Base-by-base conservation (phyloP, 805 yeast genomes). In the Cyberlindnera galapagoensis region DNA sequence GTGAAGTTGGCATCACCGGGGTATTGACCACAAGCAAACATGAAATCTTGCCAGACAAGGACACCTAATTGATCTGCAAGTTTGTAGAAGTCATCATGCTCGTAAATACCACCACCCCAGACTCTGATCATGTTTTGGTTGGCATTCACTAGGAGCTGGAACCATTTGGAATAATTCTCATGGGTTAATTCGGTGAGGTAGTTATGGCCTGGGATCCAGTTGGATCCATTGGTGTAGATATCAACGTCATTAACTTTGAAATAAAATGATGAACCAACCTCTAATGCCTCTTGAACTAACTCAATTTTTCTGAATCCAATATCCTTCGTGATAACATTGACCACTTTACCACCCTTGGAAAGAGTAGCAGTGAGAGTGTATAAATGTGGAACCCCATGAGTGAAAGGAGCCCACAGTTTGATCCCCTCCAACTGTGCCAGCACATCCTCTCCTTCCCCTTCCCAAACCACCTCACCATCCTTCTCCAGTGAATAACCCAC, bases 1-100 rank as follows among this genome's bases (percentile, higher is more conserved):
- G 58, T 42, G 37, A 67, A 67, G 9, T 44, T 51, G 3, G 46
- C 46, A 39, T 65, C 56, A 5, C 59, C 67, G 4, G 76, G 76
- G 38, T 71, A 71, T 30, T 63, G 69, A 2, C 74, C 76, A 52
- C 77, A 71, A 3, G 72, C 76, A 56, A 71, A 71, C 74, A 70
- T 64, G 46, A 71, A 68, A 43, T 71, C 77, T 33, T 71, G 76
- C 74, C 75, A 71, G 7, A 71, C 65, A 43, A 71, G 27, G 9
- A 71, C 33, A 47, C 50, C 48, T 6, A 33, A 21, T 21, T 26
- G 26, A 22, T 44, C 46, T 28, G 44, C 36, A 8, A 28, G 26
- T n/a, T 35, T 30, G 26, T 41, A 41, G 19, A 43, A 37, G 13
- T 31, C 16, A n/a, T 41, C 43, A 12, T 31, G 12, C 16, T 43